Evolutionary conservation across 352 stramenopile genomes (phyloP), one percentile per base, ranked within the genome.

Genomic region (Pythium vanterpoolii): DNA sequence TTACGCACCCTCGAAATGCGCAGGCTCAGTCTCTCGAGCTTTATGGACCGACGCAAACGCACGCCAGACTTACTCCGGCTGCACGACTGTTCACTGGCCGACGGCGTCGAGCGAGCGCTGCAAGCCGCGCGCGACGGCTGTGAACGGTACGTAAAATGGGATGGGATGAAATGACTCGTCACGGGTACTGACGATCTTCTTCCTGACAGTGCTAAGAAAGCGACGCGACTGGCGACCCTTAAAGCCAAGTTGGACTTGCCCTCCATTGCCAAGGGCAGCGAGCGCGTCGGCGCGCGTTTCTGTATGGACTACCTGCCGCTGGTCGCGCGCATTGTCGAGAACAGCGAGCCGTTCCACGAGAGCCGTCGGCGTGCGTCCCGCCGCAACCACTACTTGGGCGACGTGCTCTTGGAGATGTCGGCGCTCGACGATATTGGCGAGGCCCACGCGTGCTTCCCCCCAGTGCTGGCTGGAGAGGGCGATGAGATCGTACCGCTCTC

Each of bases 381-480:
- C 31, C 82, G 84, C 40, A 84, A 88, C 57, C 79, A 90, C 56
- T 90, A 94, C 70, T 74, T 94, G 54, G 64, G 77, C 48, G 80
- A 87, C 27, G 72, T 94, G 60, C 66, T 94, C 40, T 53, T 72
- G 8, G 84, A 94, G 68, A 85, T 91, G 74, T 56, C 63, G 24
- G 62, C 88, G 38, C 61, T 89, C 36, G 82, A 90, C 50, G 72
- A 89, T 21, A 61, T 71, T 27, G 27, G 26, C 14, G 48, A 27
- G 21, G 42, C 65, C 38, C 55, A 69, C 13, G 31, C 46, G 31
- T 65, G 55, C 36, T 51, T 38, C 16, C 34, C 21, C 5, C 34
- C 19, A 8, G 24, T 42, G 26, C 16, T 10, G 2, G 13, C 44
- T 4, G 45, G n/a, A 13, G 58, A 63, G 38, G 64, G 65, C 36